Evolutionary conservation across 2,329 filamentous ascomycete genomes (phyloP).

Genomic region (Alternaria hordeiaustralica): DNA sequence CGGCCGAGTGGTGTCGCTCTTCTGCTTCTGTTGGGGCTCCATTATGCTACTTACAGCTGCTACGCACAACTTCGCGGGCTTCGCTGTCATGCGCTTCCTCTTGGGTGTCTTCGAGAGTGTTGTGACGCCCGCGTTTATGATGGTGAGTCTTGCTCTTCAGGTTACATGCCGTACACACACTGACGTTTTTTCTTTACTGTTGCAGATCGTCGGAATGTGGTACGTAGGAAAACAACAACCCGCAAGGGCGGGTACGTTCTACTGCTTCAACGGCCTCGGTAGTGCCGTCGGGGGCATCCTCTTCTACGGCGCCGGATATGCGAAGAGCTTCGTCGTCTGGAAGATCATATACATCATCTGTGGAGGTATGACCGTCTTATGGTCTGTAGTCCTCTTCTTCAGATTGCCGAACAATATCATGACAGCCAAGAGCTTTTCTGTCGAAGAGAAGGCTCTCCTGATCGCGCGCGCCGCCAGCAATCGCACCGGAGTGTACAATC

Average conservation of each 20-base stretch:
- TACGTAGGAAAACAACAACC: conserved; percentile 23
- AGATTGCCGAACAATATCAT: conserved; percentile 52
- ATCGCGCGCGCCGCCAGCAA: conserved; percentile 49
- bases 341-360: conserved; percentile 55
- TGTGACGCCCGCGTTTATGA: conserved; percentile 28
- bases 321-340: conserved; percentile 53
- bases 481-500: conserved; percentile 54
- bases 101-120: conserved; percentile 31
- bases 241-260: conserved; percentile 31
- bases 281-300: conserved; percentile 40
- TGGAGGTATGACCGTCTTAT: conserved; percentile 54
- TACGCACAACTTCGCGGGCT: conserved; percentile 25
- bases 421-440: conserved; percentile 50
- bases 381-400: conserved; percentile 53
- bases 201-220: conserved; percentile 12
- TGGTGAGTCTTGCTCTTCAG: conserved; percentile 13
- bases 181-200: not conserved
- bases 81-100: conserved; percentile 27
- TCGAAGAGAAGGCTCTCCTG: conserved; percentile 54
- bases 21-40: conserved; percentile 24
- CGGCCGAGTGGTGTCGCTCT: conserved; percentile 39
- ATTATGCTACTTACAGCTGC: conserved; percentile 29
- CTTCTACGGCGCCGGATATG: conserved; percentile 51
- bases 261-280: conserved; percentile 31
- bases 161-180: not conserved